Evolutionary conservation across 208 protist species (phyloP).

Genomic region (Lotmaria passim): DNA sequence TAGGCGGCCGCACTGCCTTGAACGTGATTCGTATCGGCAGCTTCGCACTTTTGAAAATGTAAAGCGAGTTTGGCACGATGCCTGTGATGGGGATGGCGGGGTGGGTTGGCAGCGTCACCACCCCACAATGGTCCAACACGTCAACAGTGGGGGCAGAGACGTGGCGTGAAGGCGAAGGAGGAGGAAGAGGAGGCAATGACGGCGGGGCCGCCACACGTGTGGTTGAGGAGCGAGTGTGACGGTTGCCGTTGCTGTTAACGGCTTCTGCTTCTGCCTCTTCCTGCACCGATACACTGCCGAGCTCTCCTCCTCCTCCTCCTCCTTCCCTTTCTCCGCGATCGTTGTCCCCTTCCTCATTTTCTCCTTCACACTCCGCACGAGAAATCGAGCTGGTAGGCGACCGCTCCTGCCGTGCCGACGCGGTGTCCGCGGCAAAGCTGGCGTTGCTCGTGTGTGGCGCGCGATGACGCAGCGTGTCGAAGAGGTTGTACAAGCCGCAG

Average conservation of each 20-base stretch:
- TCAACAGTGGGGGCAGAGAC: conserved; percentile 6
- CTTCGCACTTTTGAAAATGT: conserved; percentile 88
- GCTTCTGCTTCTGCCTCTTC: neutral
- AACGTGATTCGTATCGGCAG: conserved; percentile 72
- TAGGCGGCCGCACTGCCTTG: conserved; percentile 16
- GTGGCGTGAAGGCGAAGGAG: no score
- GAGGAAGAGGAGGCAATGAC: neutral
- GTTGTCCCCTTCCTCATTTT: neutral
- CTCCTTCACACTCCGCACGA: neutral
- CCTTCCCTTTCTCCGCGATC: neutral
- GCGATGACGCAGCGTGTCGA: conserved; percentile 27
- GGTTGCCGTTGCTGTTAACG: no score
- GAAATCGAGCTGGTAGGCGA: neutral
- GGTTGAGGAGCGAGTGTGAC: no score
- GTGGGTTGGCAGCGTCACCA: conserved; percentile 76
- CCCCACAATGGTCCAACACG: conserved; percentile 27
- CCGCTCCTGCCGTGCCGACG: neutral
- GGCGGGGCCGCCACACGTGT: neutral
- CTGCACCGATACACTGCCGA: neutral
- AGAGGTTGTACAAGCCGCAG: conserved; percentile 65
- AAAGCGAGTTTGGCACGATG: conserved; percentile 53
- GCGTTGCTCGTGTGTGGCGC: conserved; percentile 1
- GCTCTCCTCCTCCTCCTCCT: neutral
- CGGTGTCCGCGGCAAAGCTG: neutral
- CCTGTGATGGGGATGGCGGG: conserved; percentile 49